phyloP scores from a whole-genome alignment of 1,284 basidiomycete genomes.

The Blastosporella zonata region DNA sequence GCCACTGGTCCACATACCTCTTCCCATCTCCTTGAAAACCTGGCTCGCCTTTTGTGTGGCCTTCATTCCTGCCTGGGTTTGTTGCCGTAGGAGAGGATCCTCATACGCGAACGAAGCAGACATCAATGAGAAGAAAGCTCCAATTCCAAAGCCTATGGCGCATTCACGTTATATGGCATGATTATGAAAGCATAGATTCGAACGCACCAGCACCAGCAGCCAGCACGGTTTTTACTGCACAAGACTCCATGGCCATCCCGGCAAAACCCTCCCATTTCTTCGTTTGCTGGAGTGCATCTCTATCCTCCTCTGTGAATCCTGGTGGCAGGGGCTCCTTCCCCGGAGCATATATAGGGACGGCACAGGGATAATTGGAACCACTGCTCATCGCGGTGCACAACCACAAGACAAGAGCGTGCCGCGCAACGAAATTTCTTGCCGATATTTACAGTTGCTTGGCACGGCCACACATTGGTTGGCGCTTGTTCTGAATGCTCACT shows the following conservation, averaged over 20 bases:
- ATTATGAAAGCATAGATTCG: neutral
- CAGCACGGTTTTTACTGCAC: constrained; percentile 76
- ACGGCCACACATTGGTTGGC: too few relatives aligned
- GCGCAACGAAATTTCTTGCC: constrained; percentile 11
- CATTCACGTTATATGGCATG: constrained; percentile 2
- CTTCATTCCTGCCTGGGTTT: constrained; percentile 56
- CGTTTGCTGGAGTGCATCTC: constrained; percentile 62
- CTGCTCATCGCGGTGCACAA: constrained; percentile 19
- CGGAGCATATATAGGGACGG: constrained; percentile 44
- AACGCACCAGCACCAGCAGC: constrained; percentile 78
- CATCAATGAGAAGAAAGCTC: constrained; percentile 97
- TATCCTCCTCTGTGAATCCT: constrained; percentile 80
- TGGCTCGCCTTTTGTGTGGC: constrained; percentile 78
- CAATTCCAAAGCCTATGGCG: constrained; percentile 79
- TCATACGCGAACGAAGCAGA: constrained; percentile 94
- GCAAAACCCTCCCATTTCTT: constrained; percentile 77
- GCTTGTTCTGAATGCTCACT: too few relatives aligned
- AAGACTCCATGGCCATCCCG: constrained; percentile 76
- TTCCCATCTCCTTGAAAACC: constrained; percentile 94
- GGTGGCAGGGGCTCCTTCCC: constrained; percentile 81
- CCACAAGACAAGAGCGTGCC: neutral
- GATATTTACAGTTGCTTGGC: constrained; percentile 16
- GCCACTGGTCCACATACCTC: constrained; percentile 87
- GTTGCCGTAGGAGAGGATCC: constrained; percentile 81
- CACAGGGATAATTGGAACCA: constrained; percentile 31